Percentiles rank a stretch among this genome's conserved stretches.
Conservation (phyloP, 2,329 filamentous ascomycete genomes). For the Lojkania enalia region DNA sequence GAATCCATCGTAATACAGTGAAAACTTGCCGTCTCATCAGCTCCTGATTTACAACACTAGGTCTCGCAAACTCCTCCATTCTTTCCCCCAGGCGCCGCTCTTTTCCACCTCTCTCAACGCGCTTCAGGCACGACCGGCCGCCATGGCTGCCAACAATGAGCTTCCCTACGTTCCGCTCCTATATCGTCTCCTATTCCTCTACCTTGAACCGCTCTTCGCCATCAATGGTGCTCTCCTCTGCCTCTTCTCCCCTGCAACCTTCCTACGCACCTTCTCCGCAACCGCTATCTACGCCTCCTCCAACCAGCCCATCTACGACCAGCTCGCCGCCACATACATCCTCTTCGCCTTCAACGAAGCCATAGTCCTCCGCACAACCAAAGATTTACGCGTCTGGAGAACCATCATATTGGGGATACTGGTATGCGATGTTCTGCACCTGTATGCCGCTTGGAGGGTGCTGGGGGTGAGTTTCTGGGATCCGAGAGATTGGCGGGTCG, state of each 20-base stretch:
- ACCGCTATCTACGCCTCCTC: conserved; percentile 47
- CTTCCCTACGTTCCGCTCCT: conserved; percentile 58
- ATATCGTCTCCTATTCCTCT: conserved; percentile 74
- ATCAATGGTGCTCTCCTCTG: conserved; percentile 58
- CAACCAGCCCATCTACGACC: conserved; percentile 62
- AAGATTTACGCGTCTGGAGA: conserved; percentile 70
- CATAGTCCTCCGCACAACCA: conserved; percentile 69
- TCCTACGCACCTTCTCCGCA: conserved; percentile 65
- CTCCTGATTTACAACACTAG: neutral
- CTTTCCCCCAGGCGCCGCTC: neutral
- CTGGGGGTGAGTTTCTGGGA: conserved; percentile 34
- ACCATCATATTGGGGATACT: conserved; percentile 68
- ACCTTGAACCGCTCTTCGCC: conserved; percentile 64
- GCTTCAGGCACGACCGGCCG: neutral
- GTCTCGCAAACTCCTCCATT: neutral
- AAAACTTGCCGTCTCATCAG: neutral
- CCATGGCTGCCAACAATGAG: conserved; percentile 7
- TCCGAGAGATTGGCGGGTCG: conserved; percentile 36
- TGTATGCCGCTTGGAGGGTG: conserved; percentile 52
- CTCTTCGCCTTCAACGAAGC: conserved; percentile 78
- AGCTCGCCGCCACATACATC: conserved; percentile 76
- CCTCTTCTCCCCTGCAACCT: conserved; percentile 54
- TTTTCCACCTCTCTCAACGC: neutral
- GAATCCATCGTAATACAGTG: neutral
- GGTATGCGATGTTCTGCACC: conserved; percentile 73